A percentile compares a stretch with the other conserved stretches of the same genome.
phyloP scores from a whole-genome alignment of 768 basidiomycete species.

The Leccinum rimulosum region DNA sequence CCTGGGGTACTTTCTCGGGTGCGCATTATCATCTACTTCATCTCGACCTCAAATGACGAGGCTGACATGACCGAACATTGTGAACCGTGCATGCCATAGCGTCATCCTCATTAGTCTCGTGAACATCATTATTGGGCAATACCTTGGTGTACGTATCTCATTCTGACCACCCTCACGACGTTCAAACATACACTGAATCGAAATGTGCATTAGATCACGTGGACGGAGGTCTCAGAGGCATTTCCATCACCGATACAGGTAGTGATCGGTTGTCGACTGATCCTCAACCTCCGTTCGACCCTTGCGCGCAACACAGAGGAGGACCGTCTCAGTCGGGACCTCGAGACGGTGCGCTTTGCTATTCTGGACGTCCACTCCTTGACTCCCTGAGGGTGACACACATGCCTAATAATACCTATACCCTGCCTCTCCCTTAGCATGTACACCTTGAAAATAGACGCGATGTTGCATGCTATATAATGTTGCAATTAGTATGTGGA shows the following conservation, averaged over 20 bases:
- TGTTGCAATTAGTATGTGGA: too few relatives aligned
- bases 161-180: neutral
- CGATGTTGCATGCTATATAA: too few relatives aligned
- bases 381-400: too few relatives aligned
- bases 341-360: neutral
- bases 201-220: neutral
- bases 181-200: neutral
- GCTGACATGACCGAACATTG: neutral
- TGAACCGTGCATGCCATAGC: neutral
- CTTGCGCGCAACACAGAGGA: neutral
- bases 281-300: neutral
- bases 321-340: neutral
- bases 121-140: neutral
- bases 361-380: neutral
- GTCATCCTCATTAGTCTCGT: neutral
- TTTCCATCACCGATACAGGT: constrained; percentile 1
- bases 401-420: too few relatives aligned
- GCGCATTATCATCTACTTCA: neutral
- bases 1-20: constrained; percentile 1
- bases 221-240: constrained; percentile 4
- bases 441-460: too few relatives aligned
- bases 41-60: neutral
- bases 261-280: neutral
- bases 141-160: constrained; percentile 4
- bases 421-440: too few relatives aligned